Conservation (phyloP, 345 rosid genomes). For the Eucalyptus erythrocorys region DNA sequence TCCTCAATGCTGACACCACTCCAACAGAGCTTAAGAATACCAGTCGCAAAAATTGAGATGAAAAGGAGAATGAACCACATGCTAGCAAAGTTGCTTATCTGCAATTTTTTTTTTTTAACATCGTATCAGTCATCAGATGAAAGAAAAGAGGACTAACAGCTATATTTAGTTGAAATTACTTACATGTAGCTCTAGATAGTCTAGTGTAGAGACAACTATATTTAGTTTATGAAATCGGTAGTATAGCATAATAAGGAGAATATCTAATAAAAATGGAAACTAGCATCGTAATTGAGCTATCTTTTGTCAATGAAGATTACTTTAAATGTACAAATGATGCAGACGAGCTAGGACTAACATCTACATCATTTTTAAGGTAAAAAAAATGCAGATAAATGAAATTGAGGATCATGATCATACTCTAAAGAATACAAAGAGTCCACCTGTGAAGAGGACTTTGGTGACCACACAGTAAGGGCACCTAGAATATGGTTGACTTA, state of each 20-base stretch:
- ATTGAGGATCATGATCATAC: too few relatives aligned
- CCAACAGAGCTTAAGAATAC: constrained; percentile 92
- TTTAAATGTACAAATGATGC: too few relatives aligned
- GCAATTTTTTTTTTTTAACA: background rate
- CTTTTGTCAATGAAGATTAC: too few relatives aligned
- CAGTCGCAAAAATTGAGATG: constrained; percentile 72
- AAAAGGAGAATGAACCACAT: constrained; percentile 98
- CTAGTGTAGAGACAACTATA: background rate
- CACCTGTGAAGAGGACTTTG: too few relatives aligned
- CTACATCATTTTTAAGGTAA: too few relatives aligned
- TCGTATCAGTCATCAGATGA: background rate
- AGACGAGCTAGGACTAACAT: too few relatives aligned
- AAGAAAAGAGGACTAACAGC: background rate
- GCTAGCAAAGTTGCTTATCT: constrained; percentile 98
- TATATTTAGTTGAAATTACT: background rate
- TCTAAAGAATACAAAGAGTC: too few relatives aligned
- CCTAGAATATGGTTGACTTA: too few relatives aligned
- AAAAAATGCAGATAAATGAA: too few relatives aligned
- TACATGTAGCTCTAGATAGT: background rate
- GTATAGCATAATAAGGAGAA: background rate
- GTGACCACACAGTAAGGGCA: too few relatives aligned
- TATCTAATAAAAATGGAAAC: too few relatives aligned
- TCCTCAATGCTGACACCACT: constrained; percentile 91
- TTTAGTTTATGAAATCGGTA: background rate
- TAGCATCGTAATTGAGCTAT: too few relatives aligned